phyloP scores from a whole-genome alignment of 805 yeast genomes.

The Saccharomycodes ludwigii region DNA sequence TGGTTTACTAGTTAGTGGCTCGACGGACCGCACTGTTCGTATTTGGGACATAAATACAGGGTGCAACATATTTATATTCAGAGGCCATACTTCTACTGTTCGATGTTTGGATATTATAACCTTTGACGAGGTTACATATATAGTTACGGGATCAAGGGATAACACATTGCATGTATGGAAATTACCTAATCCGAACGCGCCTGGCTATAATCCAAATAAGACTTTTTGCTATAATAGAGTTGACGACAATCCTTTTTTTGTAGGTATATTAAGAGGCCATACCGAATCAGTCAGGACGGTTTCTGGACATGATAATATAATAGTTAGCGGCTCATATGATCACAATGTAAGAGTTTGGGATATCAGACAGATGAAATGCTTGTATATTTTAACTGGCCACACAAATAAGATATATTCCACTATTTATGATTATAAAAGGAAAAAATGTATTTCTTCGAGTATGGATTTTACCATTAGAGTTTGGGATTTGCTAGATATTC shows the following conservation, averaged over 20 bases:
- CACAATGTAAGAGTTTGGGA: slow-evolving; percentile 90
- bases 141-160: slow-evolving; percentile 85
- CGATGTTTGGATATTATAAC: slow-evolving; percentile 81
- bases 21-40: slow-evolving; percentile 88
- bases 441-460: slow-evolving; percentile 80
- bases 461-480: slow-evolving; percentile 80
- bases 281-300: slow-evolving; percentile 76
- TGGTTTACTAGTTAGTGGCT: slow-evolving; percentile 65
- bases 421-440: slow-evolving; percentile 60
- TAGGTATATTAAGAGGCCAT: slow-evolving; percentile 64
- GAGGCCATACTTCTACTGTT: slow-evolving; percentile 88
- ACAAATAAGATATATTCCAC: slow-evolving; percentile 83
- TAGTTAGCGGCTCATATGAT: slow-evolving; percentile 87
- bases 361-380: slow-evolving; percentile 58
- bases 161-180: slow-evolving; percentile 75
- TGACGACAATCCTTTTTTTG: slow-evolving; percentile 43
- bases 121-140: slow-evolving; percentile 50
- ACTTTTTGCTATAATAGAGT: slow-evolving; percentile 22
- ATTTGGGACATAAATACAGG: slow-evolving; percentile 86
- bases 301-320: slow-evolving; percentile 70
- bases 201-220: slow-evolving; percentile 22
- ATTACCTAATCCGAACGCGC: slow-evolving; percentile 38
- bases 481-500: slow-evolving; percentile 80
- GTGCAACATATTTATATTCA: slow-evolving; percentile 78
- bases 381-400: slow-evolving; percentile 70